Conservation (phyloP, 2,329 filamentous ascomycete genomes). For the Diaporthe vaccinii region DNA sequence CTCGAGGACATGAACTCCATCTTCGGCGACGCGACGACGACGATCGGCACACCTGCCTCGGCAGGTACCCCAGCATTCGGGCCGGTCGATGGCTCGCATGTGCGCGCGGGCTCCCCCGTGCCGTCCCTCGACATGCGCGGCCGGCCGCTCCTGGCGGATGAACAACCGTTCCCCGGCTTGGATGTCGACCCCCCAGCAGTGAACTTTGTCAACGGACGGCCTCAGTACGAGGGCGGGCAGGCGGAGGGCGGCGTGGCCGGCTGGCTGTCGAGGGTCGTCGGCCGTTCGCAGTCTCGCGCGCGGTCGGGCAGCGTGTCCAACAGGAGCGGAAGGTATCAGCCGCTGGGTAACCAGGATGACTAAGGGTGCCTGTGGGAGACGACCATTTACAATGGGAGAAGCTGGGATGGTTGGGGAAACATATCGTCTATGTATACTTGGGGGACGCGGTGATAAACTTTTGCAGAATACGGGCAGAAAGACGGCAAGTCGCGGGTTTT, state of each 20-base stretch:
- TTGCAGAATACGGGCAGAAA: conserved; percentile 22
- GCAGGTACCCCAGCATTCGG: conserved; percentile 83
- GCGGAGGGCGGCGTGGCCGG: conserved; percentile 59
- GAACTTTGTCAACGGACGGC: conserved; percentile 60
- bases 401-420: not conserved
- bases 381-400: not conserved
- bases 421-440: conserved; percentile 13
- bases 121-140: conserved; percentile 81
- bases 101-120: conserved; percentile 82
- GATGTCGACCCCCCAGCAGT: conserved; percentile 84
- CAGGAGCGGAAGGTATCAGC: conserved; percentile 54
- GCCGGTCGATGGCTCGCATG: conserved; percentile 83
- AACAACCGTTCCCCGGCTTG: conserved; percentile 82
- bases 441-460: not conserved
- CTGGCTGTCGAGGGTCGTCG: conserved; percentile 61
- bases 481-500: conserved; percentile 17
- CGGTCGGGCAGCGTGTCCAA: conserved; percentile 50
- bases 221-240: conserved; percentile 47
- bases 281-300: conserved; percentile 50
- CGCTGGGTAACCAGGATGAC: conserved; percentile 57
- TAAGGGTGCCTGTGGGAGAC: conserved; percentile 41
- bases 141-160: conserved; percentile 66
- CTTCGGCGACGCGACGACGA: conserved; percentile 92
- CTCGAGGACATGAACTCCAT: conserved; percentile 96
- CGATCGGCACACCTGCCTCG: conserved; percentile 80